Evolutionary conservation across 331 rosid species (phyloP), one percentile per base, ranked within the genome.

Genomic region (Pyracantha coccinea): DNA sequence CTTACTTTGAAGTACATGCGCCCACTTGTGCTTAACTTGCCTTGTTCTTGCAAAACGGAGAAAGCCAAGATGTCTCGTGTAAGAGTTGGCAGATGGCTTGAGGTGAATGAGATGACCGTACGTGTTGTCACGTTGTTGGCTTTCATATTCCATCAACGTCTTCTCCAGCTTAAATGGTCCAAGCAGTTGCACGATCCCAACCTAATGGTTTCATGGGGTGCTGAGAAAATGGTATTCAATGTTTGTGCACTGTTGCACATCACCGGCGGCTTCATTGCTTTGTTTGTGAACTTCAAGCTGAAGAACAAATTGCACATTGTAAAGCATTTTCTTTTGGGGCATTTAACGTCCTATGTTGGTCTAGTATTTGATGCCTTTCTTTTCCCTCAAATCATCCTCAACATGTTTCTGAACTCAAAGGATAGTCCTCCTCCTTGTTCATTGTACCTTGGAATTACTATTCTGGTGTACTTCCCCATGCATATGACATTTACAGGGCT

Each of bases 401-500:
- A n/a, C 25, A n/a, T 52, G 17, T 52, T 52, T 6, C 57, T 52
- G 4, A 52, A 52, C 57, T 52, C 57, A 52, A 52, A 17, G 57
- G 4, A 52, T 5, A 17, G 21, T 52, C 9, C 57, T 17, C 55
- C 19, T 44, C 7, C 54, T 52, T 52, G 21, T 17, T 17, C 21
- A 52, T 52, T 52, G 17, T 52, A 52, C 57, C 57, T 17, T 52
- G 57, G 57, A 52, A 52, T 52, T n/a, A 81, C 85, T 53, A 68
- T 83, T 75, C 82, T 88, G 79, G 86, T 61, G 66, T 81, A 15
- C n/a, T 85, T 12, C 89, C 89, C 4, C 92, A 81, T 69, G 89
- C 73, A 12, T 88, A 85, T 69, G 86, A 88, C 82, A 75, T 88
- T 75, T 83, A 68, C 75, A 69, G 82, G 81, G 38, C 64, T 65